These are phyloP conservation scores for Wickerhamiella sergipiensis DNA, from an alignment of 805 yeast species.

Conservation along the genomic window DNA sequence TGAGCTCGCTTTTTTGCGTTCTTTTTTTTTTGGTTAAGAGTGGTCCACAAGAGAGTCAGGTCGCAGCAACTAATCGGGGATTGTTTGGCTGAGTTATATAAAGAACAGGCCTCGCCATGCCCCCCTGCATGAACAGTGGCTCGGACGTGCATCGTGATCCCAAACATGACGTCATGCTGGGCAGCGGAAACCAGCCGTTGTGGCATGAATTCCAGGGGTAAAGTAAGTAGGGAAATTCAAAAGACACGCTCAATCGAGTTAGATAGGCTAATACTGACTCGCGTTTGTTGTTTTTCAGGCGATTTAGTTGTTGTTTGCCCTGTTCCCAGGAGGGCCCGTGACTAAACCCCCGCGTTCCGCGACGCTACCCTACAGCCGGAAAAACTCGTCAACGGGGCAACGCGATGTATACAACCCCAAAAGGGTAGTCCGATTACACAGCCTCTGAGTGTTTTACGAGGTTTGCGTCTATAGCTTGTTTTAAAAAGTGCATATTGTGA, in stretches of 20 bases:
- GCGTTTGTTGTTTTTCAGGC: neutral
- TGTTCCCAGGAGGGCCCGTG: neutral
- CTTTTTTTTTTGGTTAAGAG: too few species aligned
- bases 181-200: neutral
- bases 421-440: neutral
- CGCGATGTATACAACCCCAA: neutral
- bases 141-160: neutral
- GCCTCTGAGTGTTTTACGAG: neutral
- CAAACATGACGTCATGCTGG: neutral
- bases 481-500: neutral
- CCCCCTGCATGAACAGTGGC: neutral
- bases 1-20: too few species aligned
- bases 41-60: neutral
- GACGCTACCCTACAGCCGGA: neutral
- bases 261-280: too few species aligned
- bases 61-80: neutral
- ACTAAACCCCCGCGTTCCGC: neutral
- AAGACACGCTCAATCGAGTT: too few species aligned
- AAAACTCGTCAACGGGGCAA: neutral
- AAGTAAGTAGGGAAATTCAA: too few species aligned
- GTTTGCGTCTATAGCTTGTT: neutral
- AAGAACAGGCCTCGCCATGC: neutral
- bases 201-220: neutral
- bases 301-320: too few species aligned
- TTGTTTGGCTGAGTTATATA: neutral